Conservation (phyloP, 163 green algal species). For the Chloromonas sp. region DNA sequence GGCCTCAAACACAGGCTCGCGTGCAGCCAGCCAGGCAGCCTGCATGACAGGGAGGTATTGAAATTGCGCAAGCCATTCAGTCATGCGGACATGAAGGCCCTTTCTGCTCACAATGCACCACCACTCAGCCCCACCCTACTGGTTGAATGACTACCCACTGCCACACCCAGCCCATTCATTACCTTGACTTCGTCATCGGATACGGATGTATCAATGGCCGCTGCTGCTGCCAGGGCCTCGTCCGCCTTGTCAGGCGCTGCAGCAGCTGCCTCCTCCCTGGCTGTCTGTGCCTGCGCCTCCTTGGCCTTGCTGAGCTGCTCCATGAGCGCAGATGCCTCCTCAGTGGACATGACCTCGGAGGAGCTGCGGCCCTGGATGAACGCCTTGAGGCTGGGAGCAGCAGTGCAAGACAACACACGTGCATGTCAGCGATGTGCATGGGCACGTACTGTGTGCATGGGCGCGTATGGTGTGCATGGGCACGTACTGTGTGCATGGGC, state of each 20-base stretch:
- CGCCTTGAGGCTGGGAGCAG: constrained; percentile 39
- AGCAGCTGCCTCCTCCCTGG: constrained; percentile 9
- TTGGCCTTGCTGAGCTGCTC: constrained; percentile 3
- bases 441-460: too few species aligned
- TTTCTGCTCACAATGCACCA: too few species aligned
- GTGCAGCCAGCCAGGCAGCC: constrained; percentile 26
- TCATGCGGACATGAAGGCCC: too few species aligned
- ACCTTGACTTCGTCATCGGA: constrained; percentile 37
- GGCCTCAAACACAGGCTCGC: constrained; percentile 28
- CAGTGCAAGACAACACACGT: too few species aligned
- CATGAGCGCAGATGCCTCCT: constrained; percentile 31
- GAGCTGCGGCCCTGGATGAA: constrained; percentile 27
- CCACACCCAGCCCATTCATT: background rate
- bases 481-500: too few species aligned
- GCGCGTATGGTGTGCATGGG: too few species aligned
- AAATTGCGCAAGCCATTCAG: too few species aligned
- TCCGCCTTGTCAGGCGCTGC: constrained; percentile 7
- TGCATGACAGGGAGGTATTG: background rate
- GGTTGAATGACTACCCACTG: too few species aligned
- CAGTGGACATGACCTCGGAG: constrained; percentile 33
- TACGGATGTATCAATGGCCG: constrained; percentile 15
- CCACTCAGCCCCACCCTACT: too few species aligned
- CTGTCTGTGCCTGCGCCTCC: constrained; percentile 13
- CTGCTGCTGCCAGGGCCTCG: constrained; percentile 11
- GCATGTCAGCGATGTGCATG: too few species aligned